Conservation (phyloP, 805 yeast species). For the Saccharomyces kudriavzevii region DNA sequence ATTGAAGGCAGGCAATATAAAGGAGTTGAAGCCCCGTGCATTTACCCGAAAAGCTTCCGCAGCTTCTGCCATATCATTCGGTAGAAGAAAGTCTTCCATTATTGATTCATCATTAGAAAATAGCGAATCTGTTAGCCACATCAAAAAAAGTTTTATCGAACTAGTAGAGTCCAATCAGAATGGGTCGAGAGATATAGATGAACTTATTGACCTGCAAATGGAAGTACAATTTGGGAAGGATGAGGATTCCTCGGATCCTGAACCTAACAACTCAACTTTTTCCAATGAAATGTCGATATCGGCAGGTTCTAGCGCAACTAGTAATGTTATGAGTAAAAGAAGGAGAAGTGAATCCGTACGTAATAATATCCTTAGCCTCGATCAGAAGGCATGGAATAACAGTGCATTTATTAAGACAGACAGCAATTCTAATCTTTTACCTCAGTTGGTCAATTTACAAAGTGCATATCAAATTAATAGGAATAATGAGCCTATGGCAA, state of each 20-base stretch:
- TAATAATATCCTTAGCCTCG: constrained; percentile 10
- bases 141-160: constrained; percentile 19
- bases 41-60: constrained; percentile 13
- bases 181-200: constrained; percentile 22
- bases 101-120: constrained; percentile 6
- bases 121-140: constrained; percentile 4
- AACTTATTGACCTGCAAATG: constrained; percentile 22
- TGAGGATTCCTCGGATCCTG: constrained; percentile 4
- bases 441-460: constrained; percentile 26
- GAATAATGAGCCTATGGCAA: constrained; percentile 35
- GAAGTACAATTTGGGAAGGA: constrained; percentile 18
- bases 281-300: neutral
- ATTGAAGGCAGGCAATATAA: constrained; percentile 27
- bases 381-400: neutral
- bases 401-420: neutral
- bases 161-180: constrained; percentile 14
- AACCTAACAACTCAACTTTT: neutral
- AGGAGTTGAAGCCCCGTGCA: constrained; percentile 18
- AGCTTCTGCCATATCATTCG: constrained; percentile 10
- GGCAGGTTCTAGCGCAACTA: neutral
- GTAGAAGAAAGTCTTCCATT: constrained; percentile 23
- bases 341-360: constrained; percentile 1
- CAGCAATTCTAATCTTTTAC: constrained; percentile 1
- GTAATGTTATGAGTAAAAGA: neutral
- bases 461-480: constrained; percentile 36